Evolutionary conservation across 2,329 filamentous ascomycete species (phyloP).

Genomic region (Trichophyton benhamiae): DNA sequence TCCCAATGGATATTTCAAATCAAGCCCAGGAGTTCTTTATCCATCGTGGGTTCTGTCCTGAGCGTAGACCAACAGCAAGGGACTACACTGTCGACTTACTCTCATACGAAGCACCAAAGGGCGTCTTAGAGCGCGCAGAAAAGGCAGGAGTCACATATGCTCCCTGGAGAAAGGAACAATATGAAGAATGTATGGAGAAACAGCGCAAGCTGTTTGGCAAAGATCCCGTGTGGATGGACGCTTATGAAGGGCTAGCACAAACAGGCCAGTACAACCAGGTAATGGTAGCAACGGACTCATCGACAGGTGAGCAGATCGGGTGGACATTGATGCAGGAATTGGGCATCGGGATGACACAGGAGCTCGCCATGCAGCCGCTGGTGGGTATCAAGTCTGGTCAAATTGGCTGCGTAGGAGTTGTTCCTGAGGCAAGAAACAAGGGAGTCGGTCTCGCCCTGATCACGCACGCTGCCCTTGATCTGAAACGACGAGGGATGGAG

Average conservation of each 20-base stretch:
- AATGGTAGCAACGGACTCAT: slow-evolving; percentile 31
- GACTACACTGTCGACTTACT: slow-evolving; percentile 33
- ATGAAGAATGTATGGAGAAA: slow-evolving; percentile 12
- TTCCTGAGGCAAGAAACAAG: slow-evolving; percentile 25
- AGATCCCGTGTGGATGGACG: slow-evolving; percentile 31
- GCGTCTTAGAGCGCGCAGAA: slow-evolving; percentile 25
- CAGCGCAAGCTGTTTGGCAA: slow-evolving; percentile 12
- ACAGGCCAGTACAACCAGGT: slow-evolving; percentile 28
- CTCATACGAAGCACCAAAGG: slow-evolving; percentile 24
- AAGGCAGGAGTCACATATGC: slow-evolving; percentile 9
- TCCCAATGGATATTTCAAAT: slow-evolving; percentile 29
- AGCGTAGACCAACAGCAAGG: slow-evolving; percentile 19
- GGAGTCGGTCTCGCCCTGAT: slow-evolving; percentile 34
- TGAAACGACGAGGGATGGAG: slow-evolving; percentile 8
- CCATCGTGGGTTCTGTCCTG: slow-evolving; percentile 29
- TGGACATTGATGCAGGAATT: slow-evolving; percentile 36
- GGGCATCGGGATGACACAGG: slow-evolving; percentile 21
- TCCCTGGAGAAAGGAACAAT: slow-evolving; percentile 11
- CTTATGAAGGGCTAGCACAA: slow-evolving; percentile 27
- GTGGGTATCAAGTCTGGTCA: slow-evolving; percentile 32
- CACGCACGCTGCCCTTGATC: slow-evolving; percentile 27
- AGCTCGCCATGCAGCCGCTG: slow-evolving; percentile 33
- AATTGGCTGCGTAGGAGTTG: slow-evolving; percentile 36
- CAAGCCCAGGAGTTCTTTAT: slow-evolving; percentile 29
- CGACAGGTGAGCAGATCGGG: slow-evolving; percentile 28